These are phyloP conservation scores for Penicillium griseofulvum DNA, from an alignment of 2,329 filamentous ascomycete genomes.

Conservation along the genomic window DNA sequence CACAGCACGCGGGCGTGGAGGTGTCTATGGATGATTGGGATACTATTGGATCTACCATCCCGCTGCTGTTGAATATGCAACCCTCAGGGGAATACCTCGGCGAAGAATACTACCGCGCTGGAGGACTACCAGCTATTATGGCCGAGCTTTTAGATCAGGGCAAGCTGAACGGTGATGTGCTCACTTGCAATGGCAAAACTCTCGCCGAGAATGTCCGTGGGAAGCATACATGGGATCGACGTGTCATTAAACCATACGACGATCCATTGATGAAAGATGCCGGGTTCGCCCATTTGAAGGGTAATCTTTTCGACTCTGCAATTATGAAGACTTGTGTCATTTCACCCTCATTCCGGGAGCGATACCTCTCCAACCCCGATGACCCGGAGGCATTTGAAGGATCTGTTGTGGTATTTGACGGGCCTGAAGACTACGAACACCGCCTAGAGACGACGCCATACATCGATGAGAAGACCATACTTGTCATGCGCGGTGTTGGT, in stretches of 20 bases:
- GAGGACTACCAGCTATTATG: conserved; percentile 54
- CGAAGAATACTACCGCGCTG: conserved; percentile 56
- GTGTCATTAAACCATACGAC: conserved; percentile 47
- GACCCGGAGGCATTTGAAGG: conserved; percentile 52
- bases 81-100: conserved; percentile 54
- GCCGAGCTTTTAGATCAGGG: conserved; percentile 52
- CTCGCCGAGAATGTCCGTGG: conserved; percentile 21
- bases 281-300: conserved; percentile 52
- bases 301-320: conserved; percentile 51
- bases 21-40: conserved; percentile 57
- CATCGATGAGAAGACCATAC: conserved; percentile 43
- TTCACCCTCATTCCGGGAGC: conserved; percentile 45
- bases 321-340: conserved; percentile 56
- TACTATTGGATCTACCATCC: conserved; percentile 49
- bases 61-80: conserved; percentile 55
- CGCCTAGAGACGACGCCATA: conserved; percentile 42
- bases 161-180: conserved; percentile 40
- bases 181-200: conserved; percentile 35
- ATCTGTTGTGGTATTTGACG: conserved; percentile 51
- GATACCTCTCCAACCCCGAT: conserved; percentile 47
- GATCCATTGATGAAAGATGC: conserved; percentile 51
- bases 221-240: conserved; percentile 51
- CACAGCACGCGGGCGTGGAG: conserved; percentile 53
- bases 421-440: conserved; percentile 50
- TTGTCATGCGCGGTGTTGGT: conserved; percentile 52